A percentile compares a stretch with the other conserved stretches of the same genome.
phyloP scores from a whole-genome alignment of 305 asterid species.

The Ajuga reptans region DNA sequence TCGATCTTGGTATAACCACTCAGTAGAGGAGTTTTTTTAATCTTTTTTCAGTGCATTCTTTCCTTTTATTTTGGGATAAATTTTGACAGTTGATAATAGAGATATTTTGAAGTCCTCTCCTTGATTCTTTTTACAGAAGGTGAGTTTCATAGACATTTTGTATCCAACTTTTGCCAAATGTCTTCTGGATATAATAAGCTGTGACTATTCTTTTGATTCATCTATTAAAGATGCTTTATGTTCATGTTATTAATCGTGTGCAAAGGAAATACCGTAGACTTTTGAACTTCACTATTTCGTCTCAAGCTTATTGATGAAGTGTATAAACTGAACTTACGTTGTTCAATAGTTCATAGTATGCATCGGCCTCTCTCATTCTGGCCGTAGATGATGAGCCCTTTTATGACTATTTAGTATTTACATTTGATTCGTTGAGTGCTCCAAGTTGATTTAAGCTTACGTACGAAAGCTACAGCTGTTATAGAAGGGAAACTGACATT shows the following conservation, averaged over 20 bases:
- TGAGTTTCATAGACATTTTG: constrained; percentile 26
- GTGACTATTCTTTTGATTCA: constrained; percentile 21
- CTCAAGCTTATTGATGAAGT: no score
- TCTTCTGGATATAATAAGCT: constrained; percentile 20
- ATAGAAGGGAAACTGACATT: no score
- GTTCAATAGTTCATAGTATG: no score
- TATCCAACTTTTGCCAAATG: constrained; percentile 22
- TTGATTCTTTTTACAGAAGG: constrained; percentile 27
- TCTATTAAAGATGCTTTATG: neutral
- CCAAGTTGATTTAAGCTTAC: no score
- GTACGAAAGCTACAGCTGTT: no score
- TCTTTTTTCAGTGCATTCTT: constrained; percentile 31
- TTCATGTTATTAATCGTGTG: neutral
- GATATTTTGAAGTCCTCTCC: constrained; percentile 19
- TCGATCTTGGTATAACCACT: constrained; percentile 23
- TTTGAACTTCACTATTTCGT: neutral
- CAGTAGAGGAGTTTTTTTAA: constrained; percentile 29
- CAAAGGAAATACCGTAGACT: neutral
- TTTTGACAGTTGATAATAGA: constrained; percentile 27
- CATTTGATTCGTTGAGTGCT: no score
- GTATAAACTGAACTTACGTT: no score
- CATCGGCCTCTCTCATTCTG: no score
- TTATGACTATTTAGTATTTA: no score
- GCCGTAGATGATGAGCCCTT: no score
- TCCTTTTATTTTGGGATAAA: constrained; percentile 24